Evolutionary conservation across 805 yeast species (phyloP), one percentile per base, ranked within the genome.

Genomic region (Cyberlindnera nakhonratchasimensis): DNA sequence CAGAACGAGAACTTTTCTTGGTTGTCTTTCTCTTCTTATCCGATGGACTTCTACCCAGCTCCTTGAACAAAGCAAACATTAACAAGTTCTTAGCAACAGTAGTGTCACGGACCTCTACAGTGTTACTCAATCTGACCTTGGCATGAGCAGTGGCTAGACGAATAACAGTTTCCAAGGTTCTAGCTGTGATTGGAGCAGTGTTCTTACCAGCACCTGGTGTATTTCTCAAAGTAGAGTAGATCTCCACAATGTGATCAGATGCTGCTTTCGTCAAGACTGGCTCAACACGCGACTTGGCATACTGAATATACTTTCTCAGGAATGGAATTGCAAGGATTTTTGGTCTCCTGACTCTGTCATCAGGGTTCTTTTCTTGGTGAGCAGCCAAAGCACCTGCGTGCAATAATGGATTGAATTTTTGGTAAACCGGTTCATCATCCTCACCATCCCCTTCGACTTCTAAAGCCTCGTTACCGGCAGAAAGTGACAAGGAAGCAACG

Each of bases 81-180:
- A 93, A 70, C 58, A 93, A 64, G 53, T 82, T 82, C 53, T 87
- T 91, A 5, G 99, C 99, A 29, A 86, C 83, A 49, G 71, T 66
- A 2, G 96, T 96, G 64, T 93, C 99, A 49, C 72, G 73, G 17
- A 74, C 73, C 24, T 82, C 87, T 14, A 93, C 83, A 2, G 77
- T 73, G 52, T 76, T 78, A 18, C 95, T 84, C 43, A 93, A 70
- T 53, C 98, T 75, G n/a, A 91, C 86, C 63, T 93, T 91, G 10
- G 98, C 98, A 64, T 93, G 98, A 0, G 99, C 98, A 1, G 97
- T 86, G 1, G 97, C 74, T 46, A 91, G 70, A 72, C 99, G 95
- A 62, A 91, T 91, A 51, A 91, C 71, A 0, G 99, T 91, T 65
- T 91, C 99, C 53, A 91, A 71, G 5, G 98, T 93, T 80, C 99